Evolutionary conservation across 768 basidiomycete genomes (phyloP).

Genomic region (Lentinula detonsa): DNA sequence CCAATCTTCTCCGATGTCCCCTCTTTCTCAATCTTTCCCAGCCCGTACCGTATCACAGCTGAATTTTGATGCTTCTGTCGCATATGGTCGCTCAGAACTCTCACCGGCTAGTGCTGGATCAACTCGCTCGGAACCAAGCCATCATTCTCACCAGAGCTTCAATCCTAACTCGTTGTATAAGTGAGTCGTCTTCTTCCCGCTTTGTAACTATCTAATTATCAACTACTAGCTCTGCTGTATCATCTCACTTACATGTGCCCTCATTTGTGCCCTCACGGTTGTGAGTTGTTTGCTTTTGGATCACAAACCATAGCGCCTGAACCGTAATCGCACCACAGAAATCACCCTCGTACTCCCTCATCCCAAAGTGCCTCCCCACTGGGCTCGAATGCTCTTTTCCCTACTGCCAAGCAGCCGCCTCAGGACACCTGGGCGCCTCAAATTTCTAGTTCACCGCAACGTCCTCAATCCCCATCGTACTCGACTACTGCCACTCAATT

Average conservation of each 20-base stretch:
- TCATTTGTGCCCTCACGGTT: neutral
- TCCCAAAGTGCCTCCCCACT: neutral
- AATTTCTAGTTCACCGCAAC: neutral
- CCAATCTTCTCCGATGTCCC: neutral
- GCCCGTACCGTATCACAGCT: neutral
- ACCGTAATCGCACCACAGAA: neutral
- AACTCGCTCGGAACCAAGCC: neutral
- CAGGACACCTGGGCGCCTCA: neutral
- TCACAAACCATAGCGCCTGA: neutral
- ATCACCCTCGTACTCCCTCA: neutral
- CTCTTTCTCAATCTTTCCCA: neutral
- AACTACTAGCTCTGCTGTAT: neutral
- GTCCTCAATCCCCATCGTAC: neutral
- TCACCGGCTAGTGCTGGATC: neutral
- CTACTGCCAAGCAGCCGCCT: neutral
- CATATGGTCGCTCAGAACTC: neutral
- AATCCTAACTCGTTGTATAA: slow-evolving; percentile 2
- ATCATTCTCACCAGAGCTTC: neutral
- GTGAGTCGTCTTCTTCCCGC: neutral
- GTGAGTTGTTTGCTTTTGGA: neutral
- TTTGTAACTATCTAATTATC: neutral
- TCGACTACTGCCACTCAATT: slow-evolving; percentile 10
- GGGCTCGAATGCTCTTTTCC: neutral
- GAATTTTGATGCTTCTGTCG: slow-evolving; percentile 3
- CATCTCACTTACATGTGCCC: neutral